Base-by-base conservation (phyloP, 2,329 filamentous ascomycete species). In the Neocucurbitaria cava region DNA sequence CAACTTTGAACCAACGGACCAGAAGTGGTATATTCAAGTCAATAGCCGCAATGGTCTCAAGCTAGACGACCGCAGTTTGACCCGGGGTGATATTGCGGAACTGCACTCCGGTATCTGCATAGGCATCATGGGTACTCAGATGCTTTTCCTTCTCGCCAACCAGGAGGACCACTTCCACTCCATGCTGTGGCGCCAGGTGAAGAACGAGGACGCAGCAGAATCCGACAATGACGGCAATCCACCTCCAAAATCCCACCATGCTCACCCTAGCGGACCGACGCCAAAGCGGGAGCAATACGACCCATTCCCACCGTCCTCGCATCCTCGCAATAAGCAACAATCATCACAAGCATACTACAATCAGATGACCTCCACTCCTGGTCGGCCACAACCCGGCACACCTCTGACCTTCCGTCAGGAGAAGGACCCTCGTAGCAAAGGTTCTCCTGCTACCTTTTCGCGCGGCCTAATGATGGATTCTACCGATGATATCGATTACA, bases 101-200 rank as follows among this genome's bases (percentile, higher is more conserved):
- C 83, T 99, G 23, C 86, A 87, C 38, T 96, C 93, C 67, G 95
- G 95, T 53, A 89, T 94, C 72, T 91, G 98, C 39, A 88, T 99
- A 53, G 92, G 96, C 70, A 91, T 98, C 70, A 90, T 89, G 66
- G 91, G 91, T 48, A 90, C 95, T 1, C 94, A 99, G 79, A 99
- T 99, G 95, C 94, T 98, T 82, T 99, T 99, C 76, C 91, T 97
- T 43, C 85, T 96, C n/a, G 94, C 95, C 0, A 87, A 86, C 21
- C 88, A 90, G 51, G 85, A 86, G 21, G 82, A 92, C 23, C 82
- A 85, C 42, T 87, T 96, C 56, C 85, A 90, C 69, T 83, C 83
- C 20, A 85, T 79, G 66, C 92, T 89, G 70, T 83, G 90, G 85
- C 70, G 72, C 38, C 73, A 90, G 64, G 87, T 90, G 11, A 73